phyloP scores from a whole-genome alignment of 1,139 yeast species.

The Candida pseudoviswanathii region DNA sequence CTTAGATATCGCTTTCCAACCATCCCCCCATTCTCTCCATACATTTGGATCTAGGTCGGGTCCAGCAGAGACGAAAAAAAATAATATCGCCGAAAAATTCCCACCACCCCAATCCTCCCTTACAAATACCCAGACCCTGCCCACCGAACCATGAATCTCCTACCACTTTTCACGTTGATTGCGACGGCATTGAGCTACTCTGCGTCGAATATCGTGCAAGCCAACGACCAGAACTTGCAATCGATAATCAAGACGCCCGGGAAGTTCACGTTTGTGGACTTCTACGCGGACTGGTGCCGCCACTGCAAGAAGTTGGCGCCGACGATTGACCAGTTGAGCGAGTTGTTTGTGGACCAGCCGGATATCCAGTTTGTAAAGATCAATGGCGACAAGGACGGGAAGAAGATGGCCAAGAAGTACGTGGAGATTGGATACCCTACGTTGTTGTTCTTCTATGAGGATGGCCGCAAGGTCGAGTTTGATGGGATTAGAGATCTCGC shows the following conservation, averaged over 20 bases:
- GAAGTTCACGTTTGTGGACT: slow-evolving; percentile 68
- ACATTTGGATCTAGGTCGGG: background rate
- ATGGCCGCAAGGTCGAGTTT: slow-evolving; percentile 50
- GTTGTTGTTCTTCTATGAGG: slow-evolving; percentile 54
- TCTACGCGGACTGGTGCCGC: slow-evolving; percentile 81
- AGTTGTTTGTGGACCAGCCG: slow-evolving; percentile 44
- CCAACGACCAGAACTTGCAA: slow-evolving; percentile 53
- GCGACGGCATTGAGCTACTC: slow-evolving; percentile 10
- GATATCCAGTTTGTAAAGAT: slow-evolving; percentile 59
- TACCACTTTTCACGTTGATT: slow-evolving; percentile 1
- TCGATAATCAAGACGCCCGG: slow-evolving; percentile 56
- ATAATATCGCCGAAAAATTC: background rate
- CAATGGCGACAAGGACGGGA: slow-evolving; percentile 67
- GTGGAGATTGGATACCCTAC: slow-evolving; percentile 69
- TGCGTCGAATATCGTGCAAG: slow-evolving; percentile 24
- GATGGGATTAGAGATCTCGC: slow-evolving; percentile 51
- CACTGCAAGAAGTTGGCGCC: slow-evolving; percentile 75
- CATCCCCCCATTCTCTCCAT: no score
- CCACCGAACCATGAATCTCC: background rate
- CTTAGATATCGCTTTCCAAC: no score
- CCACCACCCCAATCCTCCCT: background rate
- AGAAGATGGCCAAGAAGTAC: slow-evolving; percentile 55
- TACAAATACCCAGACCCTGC: background rate
- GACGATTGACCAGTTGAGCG: slow-evolving; percentile 59
- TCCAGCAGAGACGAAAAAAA: background rate